phyloP scores from a whole-genome alignment of 2,329 filamentous ascomycete species.

The Colletotrichum lentis region DNA sequence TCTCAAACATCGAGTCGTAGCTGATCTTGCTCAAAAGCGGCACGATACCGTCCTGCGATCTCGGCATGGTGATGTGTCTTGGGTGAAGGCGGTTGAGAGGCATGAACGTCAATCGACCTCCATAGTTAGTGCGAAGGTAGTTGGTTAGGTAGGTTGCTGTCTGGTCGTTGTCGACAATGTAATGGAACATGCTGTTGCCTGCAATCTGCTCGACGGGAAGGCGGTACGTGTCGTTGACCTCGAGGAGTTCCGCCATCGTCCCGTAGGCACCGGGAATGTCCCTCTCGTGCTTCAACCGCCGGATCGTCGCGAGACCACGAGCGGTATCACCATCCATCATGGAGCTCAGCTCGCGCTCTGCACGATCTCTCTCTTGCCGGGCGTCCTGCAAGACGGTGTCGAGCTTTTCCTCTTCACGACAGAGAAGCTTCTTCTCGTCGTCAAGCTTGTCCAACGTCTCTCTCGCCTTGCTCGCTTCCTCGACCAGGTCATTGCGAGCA shows the following conservation, averaged over 20 bases:
- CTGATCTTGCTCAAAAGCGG: constrained; percentile 85
- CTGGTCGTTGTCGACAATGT: constrained; percentile 90
- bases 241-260: constrained; percentile 90
- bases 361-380: constrained; percentile 76
- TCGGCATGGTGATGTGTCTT: constrained; percentile 77
- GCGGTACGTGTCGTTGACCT: constrained; percentile 84
- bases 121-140: constrained; percentile 78
- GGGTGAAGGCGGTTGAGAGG: constrained; percentile 83
- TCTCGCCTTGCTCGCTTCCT: constrained; percentile 78
- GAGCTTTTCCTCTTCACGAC: constrained; percentile 88
- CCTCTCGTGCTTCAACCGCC: constrained; percentile 79
- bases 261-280: constrained; percentile 89
- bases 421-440: constrained; percentile 87
- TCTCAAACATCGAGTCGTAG: constrained; percentile 79
- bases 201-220: constrained; percentile 93
- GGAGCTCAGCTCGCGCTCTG: constrained; percentile 79
- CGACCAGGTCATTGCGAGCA: constrained; percentile 74
- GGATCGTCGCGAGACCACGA: constrained; percentile 85
- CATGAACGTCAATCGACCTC: constrained; percentile 93
- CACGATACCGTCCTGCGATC: constrained; percentile 73
- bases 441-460: constrained; percentile 80
- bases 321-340: constrained; percentile 91
- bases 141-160: constrained; percentile 86
- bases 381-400: constrained; percentile 79
- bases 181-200: constrained; percentile 92